Evolutionary conservation across 2,329 filamentous ascomycete species (phyloP), one percentile per base, ranked within the genome.

Genomic region (Dendryphion nanum): DNA sequence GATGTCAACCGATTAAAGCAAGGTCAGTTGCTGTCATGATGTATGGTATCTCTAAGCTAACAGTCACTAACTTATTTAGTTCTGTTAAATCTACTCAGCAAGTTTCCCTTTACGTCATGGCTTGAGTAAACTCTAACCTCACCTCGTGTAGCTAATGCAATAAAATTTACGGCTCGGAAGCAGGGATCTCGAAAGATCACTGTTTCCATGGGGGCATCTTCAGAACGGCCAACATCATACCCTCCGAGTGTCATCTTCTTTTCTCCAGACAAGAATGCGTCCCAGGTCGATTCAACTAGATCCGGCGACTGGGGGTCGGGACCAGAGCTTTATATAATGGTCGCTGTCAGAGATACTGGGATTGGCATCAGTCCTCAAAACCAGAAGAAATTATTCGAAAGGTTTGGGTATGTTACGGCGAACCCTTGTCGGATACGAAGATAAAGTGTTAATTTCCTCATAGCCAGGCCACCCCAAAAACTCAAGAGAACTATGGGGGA

Each of bases 121-220:
- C n/a, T n/a, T n/a, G n/a, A n/a, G n/a, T n/a, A n/a, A n/a, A n/a
- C n/a, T n/a, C n/a, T n/a, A n/a, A n/a, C n/a, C n/a, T n/a, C n/a
- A n/a, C n/a, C n/a, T n/a, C n/a, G n/a, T n/a, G n/a, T 74, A 10
- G 73, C 71, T 2, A 73, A 73, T 35, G 66, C 68, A 0, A 68
- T 74, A 38, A 74, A 74, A 30, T 74, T 74, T 42, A 74, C 70
- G 0, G 45, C 59, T 2, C 63, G 57, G 37, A 67, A 69, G 39
- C 52, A 64, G 4, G 56, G 64, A 0, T 57, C 57, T 3, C 55
- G 65, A 1, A 61, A 62, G 12, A 69, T 74, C 24, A 65, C 54
- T 0, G 63, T 74, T 4, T 67, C 57, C 5, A 54, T 73, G 31
- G 68, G 69, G 4, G 69, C 68, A 14, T 59, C 59, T 1, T 14